Percentiles rank a stretch among this genome's conserved stretches.
Conservation (phyloP, 2,329 filamentous ascomycete genomes). For the Elsinoe fawcettii region DNA sequence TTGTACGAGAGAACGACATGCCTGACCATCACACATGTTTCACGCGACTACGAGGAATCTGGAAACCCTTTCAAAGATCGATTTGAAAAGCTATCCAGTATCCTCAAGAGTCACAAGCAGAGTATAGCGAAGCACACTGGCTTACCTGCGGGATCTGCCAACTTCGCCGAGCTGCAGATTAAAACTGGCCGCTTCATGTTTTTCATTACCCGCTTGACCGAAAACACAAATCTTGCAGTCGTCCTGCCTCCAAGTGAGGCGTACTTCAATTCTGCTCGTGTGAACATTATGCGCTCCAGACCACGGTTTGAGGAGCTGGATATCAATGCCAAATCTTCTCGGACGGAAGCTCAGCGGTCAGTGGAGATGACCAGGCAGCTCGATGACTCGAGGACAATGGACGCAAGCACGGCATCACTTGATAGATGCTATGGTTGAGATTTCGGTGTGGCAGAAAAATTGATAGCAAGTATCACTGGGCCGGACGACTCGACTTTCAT, state of each 20-base stretch:
- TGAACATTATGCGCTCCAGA: constrained; percentile 82
- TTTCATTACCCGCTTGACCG: constrained; percentile 91
- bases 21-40: constrained; percentile 89
- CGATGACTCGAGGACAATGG: background rate
- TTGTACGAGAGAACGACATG: constrained; percentile 95
- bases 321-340: constrained; percentile 25
- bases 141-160: constrained; percentile 71
- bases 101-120: constrained; percentile 98
- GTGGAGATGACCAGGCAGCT: background rate
- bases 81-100: constrained; percentile 90
- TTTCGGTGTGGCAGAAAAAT: background rate
- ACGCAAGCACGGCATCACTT: background rate
- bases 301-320: constrained; percentile 67
- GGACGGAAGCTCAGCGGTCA: constrained; percentile 4
- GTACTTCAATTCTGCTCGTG: constrained; percentile 78
- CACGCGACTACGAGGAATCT: constrained; percentile 60
- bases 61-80: constrained; percentile 83
- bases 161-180: constrained; percentile 73
- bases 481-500: too few species aligned
- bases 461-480: too few species aligned
- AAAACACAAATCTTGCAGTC: constrained; percentile 93
- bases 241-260: constrained; percentile 86
- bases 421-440: background rate
- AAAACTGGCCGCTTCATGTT: constrained; percentile 79
- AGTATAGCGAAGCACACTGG: constrained; percentile 63